Evolutionary conservation across 2,329 filamentous ascomycete species (phyloP).

Genomic region (Penicillium sp.): DNA sequence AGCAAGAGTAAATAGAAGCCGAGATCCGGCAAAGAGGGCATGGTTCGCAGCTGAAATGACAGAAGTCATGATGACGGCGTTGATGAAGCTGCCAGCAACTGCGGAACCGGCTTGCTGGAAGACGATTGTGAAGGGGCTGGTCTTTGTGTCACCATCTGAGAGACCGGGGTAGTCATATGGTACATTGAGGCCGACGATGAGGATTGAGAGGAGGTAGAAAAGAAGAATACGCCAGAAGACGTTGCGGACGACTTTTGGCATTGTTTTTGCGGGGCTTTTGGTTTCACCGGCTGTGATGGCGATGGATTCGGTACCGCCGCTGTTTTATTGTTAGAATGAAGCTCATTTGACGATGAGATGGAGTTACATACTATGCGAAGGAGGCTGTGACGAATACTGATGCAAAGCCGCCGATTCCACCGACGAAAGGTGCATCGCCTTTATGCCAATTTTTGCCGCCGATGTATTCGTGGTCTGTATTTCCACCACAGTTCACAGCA

Average conservation of each 20-base stretch:
- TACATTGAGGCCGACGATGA: constrained; percentile 60
- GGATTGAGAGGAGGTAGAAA: constrained; percentile 54
- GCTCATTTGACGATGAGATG: not conserved
- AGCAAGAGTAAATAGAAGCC: constrained; percentile 59
- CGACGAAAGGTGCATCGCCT: constrained; percentile 63
- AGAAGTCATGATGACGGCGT: constrained; percentile 61
- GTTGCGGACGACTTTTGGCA: constrained; percentile 64
- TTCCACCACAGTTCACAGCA: constrained; percentile 60
- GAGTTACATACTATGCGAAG: constrained; percentile 54
- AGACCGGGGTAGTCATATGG: constrained; percentile 56
- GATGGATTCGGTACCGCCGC: constrained; percentile 63
- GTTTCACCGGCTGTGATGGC: constrained; percentile 68
- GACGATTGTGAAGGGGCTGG: constrained; percentile 61
- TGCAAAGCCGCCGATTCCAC: constrained; percentile 64
- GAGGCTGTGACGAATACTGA: constrained; percentile 63
- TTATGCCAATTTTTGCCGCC: constrained; percentile 60
- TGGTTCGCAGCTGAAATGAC: constrained; percentile 61
- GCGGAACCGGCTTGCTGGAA: constrained; percentile 59
- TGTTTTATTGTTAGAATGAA: constrained; percentile 16
- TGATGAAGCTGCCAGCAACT: constrained; percentile 59
- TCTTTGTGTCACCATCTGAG: constrained; percentile 44
- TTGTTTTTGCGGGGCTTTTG: constrained; percentile 59
- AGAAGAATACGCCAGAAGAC: constrained; percentile 64
- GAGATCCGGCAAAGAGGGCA: constrained; percentile 57
- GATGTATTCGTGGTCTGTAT: constrained; percentile 55